A percentile compares a stretch with the other conserved stretches of the same genome.
Evolutionary conservation across 306 rosid species (phyloP).

Genomic region (Alnus glutinosa): DNA sequence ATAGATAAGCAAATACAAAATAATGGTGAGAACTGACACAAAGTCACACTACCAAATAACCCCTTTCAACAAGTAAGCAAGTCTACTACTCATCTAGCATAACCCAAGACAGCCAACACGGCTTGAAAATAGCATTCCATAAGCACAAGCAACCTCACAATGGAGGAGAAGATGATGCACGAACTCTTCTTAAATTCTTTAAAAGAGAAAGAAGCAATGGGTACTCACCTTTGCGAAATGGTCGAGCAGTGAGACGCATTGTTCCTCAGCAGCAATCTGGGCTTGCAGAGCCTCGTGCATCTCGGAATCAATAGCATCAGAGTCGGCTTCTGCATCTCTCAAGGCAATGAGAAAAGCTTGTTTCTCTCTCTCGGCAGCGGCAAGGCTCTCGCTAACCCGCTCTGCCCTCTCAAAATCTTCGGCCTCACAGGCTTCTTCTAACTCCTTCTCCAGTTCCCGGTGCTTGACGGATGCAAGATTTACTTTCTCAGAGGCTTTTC

Average conservation of each 20-base stretch:
- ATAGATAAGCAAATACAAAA: not conserved
- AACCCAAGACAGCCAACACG: no score
- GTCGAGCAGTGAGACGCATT: constrained; percentile 53
- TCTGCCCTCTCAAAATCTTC: constrained; percentile 83
- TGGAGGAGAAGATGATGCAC: no score
- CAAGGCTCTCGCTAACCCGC: constrained; percentile 60
- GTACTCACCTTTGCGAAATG: constrained; percentile 52
- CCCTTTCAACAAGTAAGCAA: no score
- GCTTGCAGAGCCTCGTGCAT: constrained; percentile 58
- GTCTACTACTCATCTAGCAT: no score
- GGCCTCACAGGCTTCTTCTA: constrained; percentile 78
- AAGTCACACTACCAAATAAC: no score
- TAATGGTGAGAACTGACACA: not conserved
- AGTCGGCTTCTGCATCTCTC: constrained; percentile 53
- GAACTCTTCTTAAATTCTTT: no score
- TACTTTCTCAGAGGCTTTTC: constrained; percentile 46
- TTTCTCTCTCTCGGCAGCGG: constrained; percentile 58
- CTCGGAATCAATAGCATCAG: constrained; percentile 52
- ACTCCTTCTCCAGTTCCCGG: constrained; percentile 58
- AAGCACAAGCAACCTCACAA: no score
- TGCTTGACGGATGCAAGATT: constrained; percentile 42
- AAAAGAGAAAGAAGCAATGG: not conserved
- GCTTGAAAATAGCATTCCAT: no score
- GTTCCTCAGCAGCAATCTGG: constrained; percentile 64
- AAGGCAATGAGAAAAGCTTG: constrained; percentile 39